Conservation (phyloP, 805 yeast genomes). For the Candida germanica region DNA sequence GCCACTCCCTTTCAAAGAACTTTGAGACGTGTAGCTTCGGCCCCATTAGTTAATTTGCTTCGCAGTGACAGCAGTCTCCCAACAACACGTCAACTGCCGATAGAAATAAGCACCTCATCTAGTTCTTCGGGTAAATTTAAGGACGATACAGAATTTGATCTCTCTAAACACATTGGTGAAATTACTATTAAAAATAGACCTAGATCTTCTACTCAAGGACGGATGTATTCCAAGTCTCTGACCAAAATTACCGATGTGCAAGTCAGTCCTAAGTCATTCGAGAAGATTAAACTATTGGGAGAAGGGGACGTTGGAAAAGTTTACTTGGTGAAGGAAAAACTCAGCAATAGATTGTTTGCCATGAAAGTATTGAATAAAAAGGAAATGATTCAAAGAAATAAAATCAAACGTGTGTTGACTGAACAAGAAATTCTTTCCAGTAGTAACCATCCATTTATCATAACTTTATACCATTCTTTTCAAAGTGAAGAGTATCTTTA, state of each 20-base stretch:
- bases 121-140: slow-evolving; percentile 22
- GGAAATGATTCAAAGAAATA: slow-evolving; percentile 94
- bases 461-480: slow-evolving; percentile 92
- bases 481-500: slow-evolving; percentile 90
- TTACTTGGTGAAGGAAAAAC: slow-evolving; percentile 81
- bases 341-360: slow-evolving; percentile 74
- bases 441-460: slow-evolving; percentile 95
- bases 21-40: slow-evolving; percentile 78
- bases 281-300: slow-evolving; percentile 85
- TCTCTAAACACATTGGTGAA: slow-evolving; percentile 44
- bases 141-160: slow-evolving; percentile 33
- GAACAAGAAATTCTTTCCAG: slow-evolving; percentile 97
- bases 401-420: slow-evolving; percentile 89
- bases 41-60: slow-evolving; percentile 58
- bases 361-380: slow-evolving; percentile 87
- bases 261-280: slow-evolving; percentile 85
- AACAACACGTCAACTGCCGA: neutral
- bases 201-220: slow-evolving; percentile 39
- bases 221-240: slow-evolving; percentile 73
- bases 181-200: slow-evolving; percentile 34
- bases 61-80: slow-evolving; percentile 18
- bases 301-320: slow-evolving; percentile 98
- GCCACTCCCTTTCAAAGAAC: slow-evolving; percentile 2
- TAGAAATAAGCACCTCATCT: slow-evolving; percentile 4
- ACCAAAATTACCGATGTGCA: slow-evolving; percentile 72